A percentile compares a stretch with the other conserved stretches of the same genome.
Conservation (phyloP, 305 asterid genomes). For the Lippia alba region DNA sequence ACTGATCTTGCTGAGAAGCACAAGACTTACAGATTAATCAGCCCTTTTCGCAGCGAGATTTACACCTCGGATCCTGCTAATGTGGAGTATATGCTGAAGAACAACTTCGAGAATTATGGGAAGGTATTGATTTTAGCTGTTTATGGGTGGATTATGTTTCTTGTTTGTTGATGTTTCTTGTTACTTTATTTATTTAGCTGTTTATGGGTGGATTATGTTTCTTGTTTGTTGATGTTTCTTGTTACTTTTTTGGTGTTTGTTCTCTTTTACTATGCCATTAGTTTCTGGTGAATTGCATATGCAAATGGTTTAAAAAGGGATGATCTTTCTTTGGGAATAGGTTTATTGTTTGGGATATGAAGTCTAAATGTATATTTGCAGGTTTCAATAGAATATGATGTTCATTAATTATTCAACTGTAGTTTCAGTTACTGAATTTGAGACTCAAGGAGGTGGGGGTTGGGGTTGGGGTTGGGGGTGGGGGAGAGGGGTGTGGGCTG, state of each 20-base stretch:
- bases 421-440: no score
- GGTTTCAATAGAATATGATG: no score
- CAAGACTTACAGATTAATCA: constrained; percentile 57
- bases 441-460: no score
- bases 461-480: no score
- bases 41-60: constrained; percentile 56
- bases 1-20: constrained; percentile 61
- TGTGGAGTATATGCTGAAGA: constrained; percentile 72
- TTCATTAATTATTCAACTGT: no score
- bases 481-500: no score
- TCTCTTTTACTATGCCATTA: no score
- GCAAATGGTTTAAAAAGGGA: no score
- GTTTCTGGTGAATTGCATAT: no score
- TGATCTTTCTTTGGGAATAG: no score
- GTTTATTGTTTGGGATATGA: no score
- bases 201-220: not conserved
- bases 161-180: not conserved
- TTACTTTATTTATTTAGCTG: not conserved
- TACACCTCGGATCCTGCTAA: constrained; percentile 69
- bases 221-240: not conserved
- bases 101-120: constrained; percentile 68
- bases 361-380: no score
- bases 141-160: not conserved
- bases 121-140: constrained; percentile 43
- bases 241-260: not conserved